A percentile compares a stretch with the other conserved stretches of the same genome.
Evolutionary conservation across 176 grass and related monocot species (phyloP).

Genomic region (Oryza coarctata): DNA sequence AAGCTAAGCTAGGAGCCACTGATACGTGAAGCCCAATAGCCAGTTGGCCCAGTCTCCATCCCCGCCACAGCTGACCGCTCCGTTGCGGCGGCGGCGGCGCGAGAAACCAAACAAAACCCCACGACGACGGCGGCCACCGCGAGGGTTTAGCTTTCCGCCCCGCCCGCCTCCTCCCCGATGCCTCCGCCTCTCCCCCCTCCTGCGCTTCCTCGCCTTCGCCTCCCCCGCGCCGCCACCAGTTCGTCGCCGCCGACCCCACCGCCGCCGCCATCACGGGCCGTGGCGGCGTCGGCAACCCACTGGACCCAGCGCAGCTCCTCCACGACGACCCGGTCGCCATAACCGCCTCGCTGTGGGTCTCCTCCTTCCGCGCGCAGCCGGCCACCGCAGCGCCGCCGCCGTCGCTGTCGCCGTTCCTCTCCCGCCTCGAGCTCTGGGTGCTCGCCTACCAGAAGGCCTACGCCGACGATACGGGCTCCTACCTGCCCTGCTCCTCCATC

Average conservation of each 20-base stretch:
- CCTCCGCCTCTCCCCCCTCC: slow-evolving; percentile 41
- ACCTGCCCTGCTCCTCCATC: slow-evolving; percentile 81
- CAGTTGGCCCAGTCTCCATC: not conserved
- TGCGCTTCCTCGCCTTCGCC: slow-evolving; percentile 39
- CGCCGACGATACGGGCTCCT: slow-evolving; percentile 92
- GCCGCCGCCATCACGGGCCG: slow-evolving; percentile 13
- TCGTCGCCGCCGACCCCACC: slow-evolving; percentile 37
- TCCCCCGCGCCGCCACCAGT: slow-evolving; percentile 39
- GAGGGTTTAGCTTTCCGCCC: slow-evolving; percentile 43
- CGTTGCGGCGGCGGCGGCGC: not conserved
- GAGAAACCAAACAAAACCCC: slow-evolving; percentile 10
- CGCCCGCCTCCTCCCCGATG: slow-evolving; percentile 38
- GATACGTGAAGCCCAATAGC: too few relatives aligned
- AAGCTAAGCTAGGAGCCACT: too few relatives aligned
- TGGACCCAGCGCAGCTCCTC: slow-evolving; percentile 77
- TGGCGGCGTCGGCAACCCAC: slow-evolving; percentile 24
- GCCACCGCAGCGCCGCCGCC: slow-evolving; percentile 38
- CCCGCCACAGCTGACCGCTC: not conserved
- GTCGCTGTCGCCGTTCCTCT: slow-evolving; percentile 60
- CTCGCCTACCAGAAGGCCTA: slow-evolving; percentile 94
- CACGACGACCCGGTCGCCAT: slow-evolving; percentile 80
- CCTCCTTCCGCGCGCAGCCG: slow-evolving; percentile 62
- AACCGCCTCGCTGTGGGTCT: slow-evolving; percentile 71
- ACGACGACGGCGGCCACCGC: slow-evolving; percentile 30
- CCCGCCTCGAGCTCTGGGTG: slow-evolving; percentile 90